A percentile compares a stretch with the other conserved stretches of the same genome.
These are phyloP conservation scores for Trypanosoma boissoni DNA, from an alignment of 208 protist species.

Conservation along the genomic window DNA sequence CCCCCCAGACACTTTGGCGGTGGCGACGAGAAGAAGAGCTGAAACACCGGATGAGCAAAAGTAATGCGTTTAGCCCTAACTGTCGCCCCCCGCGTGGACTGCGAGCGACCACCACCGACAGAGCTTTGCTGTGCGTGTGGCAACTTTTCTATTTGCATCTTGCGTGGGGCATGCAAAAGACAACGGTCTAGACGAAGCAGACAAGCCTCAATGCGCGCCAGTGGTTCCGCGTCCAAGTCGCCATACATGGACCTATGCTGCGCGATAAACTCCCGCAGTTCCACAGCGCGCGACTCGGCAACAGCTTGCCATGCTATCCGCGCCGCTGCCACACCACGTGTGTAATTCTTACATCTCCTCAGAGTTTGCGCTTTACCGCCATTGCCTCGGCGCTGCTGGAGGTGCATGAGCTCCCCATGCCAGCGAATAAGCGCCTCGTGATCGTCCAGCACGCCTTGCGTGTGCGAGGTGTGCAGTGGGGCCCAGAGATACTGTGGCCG, in stretches of 20 bases:
- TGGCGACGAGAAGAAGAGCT: conserved; percentile 4
- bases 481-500: conserved; percentile 12
- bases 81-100: too few relatives aligned
- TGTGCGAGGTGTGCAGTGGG: conserved; percentile 16
- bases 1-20: not conserved
- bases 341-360: too few relatives aligned
- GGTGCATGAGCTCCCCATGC: not conserved
- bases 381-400: not conserved
- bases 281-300: conserved; percentile 1
- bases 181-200: conserved; percentile 1
- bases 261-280: conserved; percentile 1
- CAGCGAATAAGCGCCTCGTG: conserved; percentile 15
- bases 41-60: conserved; percentile 13
- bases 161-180: not conserved
- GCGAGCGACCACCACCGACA: too few relatives aligned
- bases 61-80: conserved; percentile 16
- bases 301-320: conserved; percentile 8
- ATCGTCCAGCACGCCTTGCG: conserved; percentile 4
- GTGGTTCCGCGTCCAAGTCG: conserved; percentile 9
- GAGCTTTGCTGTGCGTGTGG: not conserved
- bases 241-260: conserved; percentile 12
- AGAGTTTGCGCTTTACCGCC: too few relatives aligned
- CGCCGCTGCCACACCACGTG: too few relatives aligned
- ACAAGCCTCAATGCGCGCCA: conserved; percentile 7
- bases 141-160: not conserved